Evolutionary conservation across 2,329 filamentous ascomycete genomes (phyloP), one percentile per base, ranked within the genome.

Genomic region (Parastagonospora avenae): DNA sequence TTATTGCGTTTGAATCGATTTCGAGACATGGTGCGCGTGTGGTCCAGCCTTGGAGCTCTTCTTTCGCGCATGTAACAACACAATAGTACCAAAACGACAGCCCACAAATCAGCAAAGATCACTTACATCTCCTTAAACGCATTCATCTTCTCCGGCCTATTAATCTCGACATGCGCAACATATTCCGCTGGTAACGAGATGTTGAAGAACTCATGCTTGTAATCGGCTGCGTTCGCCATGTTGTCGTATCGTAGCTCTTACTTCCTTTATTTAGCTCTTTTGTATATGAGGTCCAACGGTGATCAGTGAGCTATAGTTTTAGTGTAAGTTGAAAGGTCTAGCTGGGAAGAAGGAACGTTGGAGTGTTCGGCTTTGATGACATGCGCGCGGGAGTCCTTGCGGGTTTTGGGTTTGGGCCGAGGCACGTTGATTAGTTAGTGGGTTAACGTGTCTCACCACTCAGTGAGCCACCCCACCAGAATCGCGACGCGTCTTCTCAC

Each of bases 111-210:
- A 14, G 14, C 9, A 10, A 27, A 39, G 24, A n/a, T 11, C 38
- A 46, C 77, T 62, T 73, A 85, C 82, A 76, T 78, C 71, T 91
- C 86, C 60, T 85, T 82, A 74, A 96, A 97, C 58, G 92, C 86
- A 74, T 97, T 97, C 72, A 97, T 79, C 78, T 96, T 96, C 60
- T 85, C 75, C 1, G 92, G 85, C 1, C 92, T 85, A 78, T 95
- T 92, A 76, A 96, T 96, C 76, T 97, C 88, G 52, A 97, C 89
- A 72, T 96, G 91, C n/a, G 87, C 90, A 42, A 97, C 87, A 77
- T 86, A 86, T 66, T 87, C 82, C 32, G 77, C 67, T 0, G 92
- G 90, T 36, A 85, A 86, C n/a, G 83, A 85, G 62, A 95, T 80
- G 59, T 86, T 85, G 82, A 91, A 92, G 79, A 89, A 80, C 61